Percentiles rank a stretch among this genome's conserved stretches.
Conservation (phyloP, 73 alveolate genomes). For the Symbiodinium pilosum region DNA sequence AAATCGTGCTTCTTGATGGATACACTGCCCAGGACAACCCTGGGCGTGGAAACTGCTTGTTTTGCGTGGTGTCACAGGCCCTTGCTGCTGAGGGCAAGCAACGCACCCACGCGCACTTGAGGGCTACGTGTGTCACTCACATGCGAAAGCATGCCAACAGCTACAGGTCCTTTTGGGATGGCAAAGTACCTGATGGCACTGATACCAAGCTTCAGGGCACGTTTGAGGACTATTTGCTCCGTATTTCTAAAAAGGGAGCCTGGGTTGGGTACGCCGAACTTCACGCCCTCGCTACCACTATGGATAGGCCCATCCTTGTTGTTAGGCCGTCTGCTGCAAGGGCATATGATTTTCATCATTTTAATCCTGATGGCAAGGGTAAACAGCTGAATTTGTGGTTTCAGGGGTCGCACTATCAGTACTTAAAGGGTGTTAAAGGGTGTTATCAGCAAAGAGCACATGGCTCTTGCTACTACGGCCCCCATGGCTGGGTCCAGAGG, state of each 20-base stretch:
- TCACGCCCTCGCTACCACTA: neutral
- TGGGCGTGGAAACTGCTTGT: neutral
- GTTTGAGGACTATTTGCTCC: neutral
- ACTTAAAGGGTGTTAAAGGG: neutral
- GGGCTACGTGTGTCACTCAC: neutral
- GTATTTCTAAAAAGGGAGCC: neutral
- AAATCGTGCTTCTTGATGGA: neutral
- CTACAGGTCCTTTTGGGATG: neutral
- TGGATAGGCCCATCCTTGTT: neutral
- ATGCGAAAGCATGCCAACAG: neutral
- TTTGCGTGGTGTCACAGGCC: neutral
- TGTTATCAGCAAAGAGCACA: neutral
- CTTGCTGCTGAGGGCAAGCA: neutral
- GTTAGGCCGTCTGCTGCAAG: slow-evolving; percentile 16
- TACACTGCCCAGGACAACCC: neutral
- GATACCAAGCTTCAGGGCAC: neutral
- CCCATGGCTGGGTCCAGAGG: neutral
- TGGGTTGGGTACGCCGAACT: neutral
- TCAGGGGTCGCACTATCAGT: neutral
- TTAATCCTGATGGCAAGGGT: slow-evolving; percentile 19
- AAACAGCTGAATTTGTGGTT: slow-evolving; percentile 4
- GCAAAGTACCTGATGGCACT: neutral
- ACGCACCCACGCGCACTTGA: neutral
- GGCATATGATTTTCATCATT: neutral
- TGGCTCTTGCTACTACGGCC: neutral